Conservation (phyloP, 306 rosid genomes). For the Fagus crenata region DNA sequence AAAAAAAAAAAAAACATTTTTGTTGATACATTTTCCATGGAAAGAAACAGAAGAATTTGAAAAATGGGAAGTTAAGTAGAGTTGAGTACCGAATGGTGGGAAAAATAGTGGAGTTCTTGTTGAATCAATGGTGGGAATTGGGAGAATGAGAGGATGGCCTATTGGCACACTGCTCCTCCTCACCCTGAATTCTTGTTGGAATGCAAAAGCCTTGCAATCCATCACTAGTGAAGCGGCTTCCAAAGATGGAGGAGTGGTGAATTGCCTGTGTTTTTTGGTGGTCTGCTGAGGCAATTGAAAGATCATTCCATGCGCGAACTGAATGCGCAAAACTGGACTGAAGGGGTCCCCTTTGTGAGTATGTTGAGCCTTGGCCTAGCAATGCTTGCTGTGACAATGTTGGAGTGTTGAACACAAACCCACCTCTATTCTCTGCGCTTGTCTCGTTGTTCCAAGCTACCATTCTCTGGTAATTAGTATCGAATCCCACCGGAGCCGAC, state of each 20-base stretch:
- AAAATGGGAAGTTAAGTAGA: neutral
- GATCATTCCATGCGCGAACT: constrained; percentile 55
- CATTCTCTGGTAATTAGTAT: constrained; percentile 48
- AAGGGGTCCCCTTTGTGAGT: constrained; percentile 64
- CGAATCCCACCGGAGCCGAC: constrained; percentile 46
- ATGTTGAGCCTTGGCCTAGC: constrained; percentile 46
- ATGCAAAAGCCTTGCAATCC: constrained; percentile 49
- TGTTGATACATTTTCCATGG: neutral
- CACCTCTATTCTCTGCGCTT: constrained; percentile 33
- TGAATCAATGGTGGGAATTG: constrained; percentile 57
- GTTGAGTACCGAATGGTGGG: constrained; percentile 37
- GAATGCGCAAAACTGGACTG: constrained; percentile 62
- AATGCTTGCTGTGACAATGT: constrained; percentile 25
- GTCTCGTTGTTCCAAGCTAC: constrained; percentile 50
- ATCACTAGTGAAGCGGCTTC: constrained; percentile 47
- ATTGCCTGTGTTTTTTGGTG: constrained; percentile 43
- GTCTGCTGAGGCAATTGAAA: constrained; percentile 39
- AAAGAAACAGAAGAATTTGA: constrained; percentile 8
- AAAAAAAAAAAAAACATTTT: neutral
- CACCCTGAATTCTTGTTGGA: constrained; percentile 57
- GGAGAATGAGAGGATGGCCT: constrained; percentile 58
- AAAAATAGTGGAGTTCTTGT: constrained; percentile 11
- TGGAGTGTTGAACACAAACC: constrained; percentile 41
- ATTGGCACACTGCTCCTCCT: constrained; percentile 46
- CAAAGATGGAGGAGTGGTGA: constrained; percentile 51